Conservation (phyloP, 768 basidiomycete species). For the Arthromyces matolae region DNA sequence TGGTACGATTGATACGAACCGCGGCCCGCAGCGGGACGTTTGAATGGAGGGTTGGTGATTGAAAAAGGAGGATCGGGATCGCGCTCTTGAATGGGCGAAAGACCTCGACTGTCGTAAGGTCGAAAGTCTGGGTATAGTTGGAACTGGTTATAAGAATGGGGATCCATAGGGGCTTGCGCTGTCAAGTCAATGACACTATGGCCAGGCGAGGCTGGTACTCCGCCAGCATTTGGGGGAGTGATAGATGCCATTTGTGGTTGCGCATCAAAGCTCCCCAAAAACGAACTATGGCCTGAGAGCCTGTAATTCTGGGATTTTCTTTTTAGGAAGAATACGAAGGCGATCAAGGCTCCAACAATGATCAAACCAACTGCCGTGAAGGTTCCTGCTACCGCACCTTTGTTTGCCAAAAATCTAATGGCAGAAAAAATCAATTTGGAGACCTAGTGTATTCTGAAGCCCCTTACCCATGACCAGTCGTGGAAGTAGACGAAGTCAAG, state of each 20-base stretch:
- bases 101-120: slow-evolving; percentile 10
- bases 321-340: slow-evolving; percentile 23
- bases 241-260: slow-evolving; percentile 11
- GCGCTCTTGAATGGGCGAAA: slow-evolving; percentile 11
- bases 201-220: slow-evolving; percentile 20
- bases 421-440: slow-evolving; percentile 6
- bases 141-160: slow-evolving; percentile 12
- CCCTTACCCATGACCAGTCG: slow-evolving; percentile 17
- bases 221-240: slow-evolving; percentile 4
- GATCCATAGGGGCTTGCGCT: slow-evolving; percentile 24
- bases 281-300: slow-evolving; percentile 24
- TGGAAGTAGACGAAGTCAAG: slow-evolving; percentile 6
- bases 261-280: slow-evolving; percentile 22
- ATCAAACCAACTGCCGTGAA: slow-evolving; percentile 30
- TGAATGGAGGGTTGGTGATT: not conserved
- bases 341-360: slow-evolving; percentile 20
- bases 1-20: slow-evolving; percentile 31
- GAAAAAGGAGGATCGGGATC: not conserved
- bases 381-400: slow-evolving; percentile 33
- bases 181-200: slow-evolving; percentile 23
- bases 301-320: slow-evolving; percentile 20
- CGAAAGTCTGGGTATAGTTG: not conserved
- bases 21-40: slow-evolving; percentile 11
- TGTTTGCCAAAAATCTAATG: slow-evolving; percentile 35
- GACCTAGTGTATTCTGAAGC: not conserved